phyloP scores from a whole-genome alignment of 2,329 filamentous ascomycete species.

The Colletotrichum agaves region DNA sequence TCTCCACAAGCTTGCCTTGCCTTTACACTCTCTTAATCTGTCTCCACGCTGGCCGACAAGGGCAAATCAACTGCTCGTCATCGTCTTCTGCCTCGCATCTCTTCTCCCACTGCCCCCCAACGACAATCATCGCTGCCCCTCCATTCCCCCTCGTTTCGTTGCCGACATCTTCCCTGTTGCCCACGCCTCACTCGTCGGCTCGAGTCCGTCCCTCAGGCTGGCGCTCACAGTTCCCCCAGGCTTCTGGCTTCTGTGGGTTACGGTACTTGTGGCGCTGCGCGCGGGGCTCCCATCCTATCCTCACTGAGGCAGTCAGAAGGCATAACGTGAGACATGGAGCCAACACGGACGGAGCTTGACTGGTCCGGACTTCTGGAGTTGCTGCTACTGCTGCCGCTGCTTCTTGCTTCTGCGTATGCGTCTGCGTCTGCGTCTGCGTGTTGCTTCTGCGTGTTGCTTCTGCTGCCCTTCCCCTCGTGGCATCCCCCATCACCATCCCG shows the following conservation, averaged over 20 bases:
- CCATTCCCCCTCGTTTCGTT: conserved; percentile 20
- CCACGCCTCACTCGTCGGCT: conserved; percentile 28
- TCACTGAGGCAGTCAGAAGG: conserved; percentile 30
- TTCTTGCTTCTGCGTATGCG: neutral
- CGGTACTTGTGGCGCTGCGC: conserved; percentile 17
- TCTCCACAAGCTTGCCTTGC: neutral
- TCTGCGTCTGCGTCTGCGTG: neutral
- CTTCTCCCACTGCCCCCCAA: neutral
- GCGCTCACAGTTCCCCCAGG: neutral
- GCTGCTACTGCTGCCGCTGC: neutral
- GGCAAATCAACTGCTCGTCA: conserved; percentile 9
- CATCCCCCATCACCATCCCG: conserved; percentile 3
- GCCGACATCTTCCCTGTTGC: conserved; percentile 36
- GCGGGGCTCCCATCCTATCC: conserved; percentile 35
- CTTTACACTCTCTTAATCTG: neutral
- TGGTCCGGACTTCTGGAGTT: conserved; percentile 25
- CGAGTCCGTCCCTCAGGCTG: conserved; percentile 1
- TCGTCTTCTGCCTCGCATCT: neutral
- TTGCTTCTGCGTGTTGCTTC: conserved; percentile 3
- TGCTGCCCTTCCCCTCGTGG: conserved; percentile 9
- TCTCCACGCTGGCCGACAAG: conserved; percentile 3
- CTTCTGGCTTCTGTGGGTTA: neutral
- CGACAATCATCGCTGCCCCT: conserved; percentile 10
- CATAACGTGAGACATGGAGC: conserved; percentile 35
- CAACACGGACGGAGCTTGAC: conserved; percentile 35